Evolutionary conservation across 345 rosid species (phyloP).

Genomic region (Excoecaria cochinchinensis): DNA sequence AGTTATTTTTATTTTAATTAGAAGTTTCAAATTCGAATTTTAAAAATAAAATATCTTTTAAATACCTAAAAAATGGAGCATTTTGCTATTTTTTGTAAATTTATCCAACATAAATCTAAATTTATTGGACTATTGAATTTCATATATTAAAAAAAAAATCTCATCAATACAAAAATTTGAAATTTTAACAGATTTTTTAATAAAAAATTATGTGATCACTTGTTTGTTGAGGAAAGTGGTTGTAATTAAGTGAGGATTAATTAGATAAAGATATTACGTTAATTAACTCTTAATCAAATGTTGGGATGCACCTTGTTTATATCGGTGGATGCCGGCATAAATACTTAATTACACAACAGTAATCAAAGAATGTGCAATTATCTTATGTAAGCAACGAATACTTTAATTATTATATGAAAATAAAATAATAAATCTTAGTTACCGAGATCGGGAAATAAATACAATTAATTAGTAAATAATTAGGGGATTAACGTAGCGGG

Average conservation of each 20-base stretch:
- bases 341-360: conserved; percentile 26
- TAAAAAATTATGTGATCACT: not conserved
- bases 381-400: not conserved
- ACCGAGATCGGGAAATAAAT: conserved; percentile 19
- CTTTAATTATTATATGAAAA: not conserved
- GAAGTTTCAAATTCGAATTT: too few species aligned
- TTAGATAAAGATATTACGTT: conserved; percentile 17
- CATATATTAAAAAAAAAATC: too few species aligned
- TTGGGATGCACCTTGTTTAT: conserved; percentile 26
- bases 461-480: conserved; percentile 13
- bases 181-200: not conserved
- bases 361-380: conserved; percentile 16
- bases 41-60: too few species aligned
- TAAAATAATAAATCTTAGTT: not conserved
- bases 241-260: not conserved
- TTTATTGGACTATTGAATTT: too few species aligned
- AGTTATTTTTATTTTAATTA: too few species aligned
- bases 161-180: not conserved
- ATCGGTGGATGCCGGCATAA: conserved; percentile 33
- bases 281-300: conserved; percentile 19
- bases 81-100: too few species aligned
- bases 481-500: conserved; percentile 27
- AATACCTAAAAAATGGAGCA: too few species aligned
- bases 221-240: conserved; percentile 3
- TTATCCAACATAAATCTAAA: too few species aligned